Evolutionary conservation across 1,139 yeast genomes (phyloP), one percentile per base, ranked within the genome.

Genomic region (Debaryomycetaceae sp.): DNA sequence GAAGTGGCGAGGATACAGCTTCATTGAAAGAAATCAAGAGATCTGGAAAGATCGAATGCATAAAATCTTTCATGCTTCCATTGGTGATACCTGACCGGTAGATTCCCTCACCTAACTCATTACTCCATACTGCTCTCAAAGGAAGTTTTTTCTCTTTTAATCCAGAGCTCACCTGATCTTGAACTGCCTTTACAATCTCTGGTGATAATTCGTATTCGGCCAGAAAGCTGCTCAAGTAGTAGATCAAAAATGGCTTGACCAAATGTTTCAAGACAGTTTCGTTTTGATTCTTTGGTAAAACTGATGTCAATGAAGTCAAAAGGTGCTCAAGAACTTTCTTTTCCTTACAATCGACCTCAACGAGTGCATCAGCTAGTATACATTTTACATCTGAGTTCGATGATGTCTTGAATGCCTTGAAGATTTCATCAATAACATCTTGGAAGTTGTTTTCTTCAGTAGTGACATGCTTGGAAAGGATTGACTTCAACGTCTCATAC

Each of bases 211-310:
- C 45, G 2, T 50, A 51, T 6, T 49, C 50, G n/a, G 51, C 48
- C n/a, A 24, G 5, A 5, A 45, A 46, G n/a, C 54, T 40, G 5
- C 41, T 52, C 24, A 70, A 59, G 35, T 74, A 66, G 52, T 77
- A 83, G 24, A 54, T 53, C 41, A 76, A 72, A 49, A 78, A 77
- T 0, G 82, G 71, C n/a, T 66, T 62, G n/a, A 84, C 66, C 49
- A 81, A 68, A 5, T 71, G 66, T 2, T 66, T 51, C 41, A 89
- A 69, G 0, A 88, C 81, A 1, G 54, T 37, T 59, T 93, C 98
- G 53, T 89, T 88, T 43, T 81, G 79, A 57, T 91, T 98, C 56
- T 88, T 90, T 1, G 77, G 53, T 6, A 85, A 70, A 14, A 81
- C 65, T 1, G 85, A 75, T 2, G 74, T 51, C 34, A 89, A 57